Conservation (phyloP, 1,284 basidiomycete species). For the Irpex rosettiformis region DNA sequence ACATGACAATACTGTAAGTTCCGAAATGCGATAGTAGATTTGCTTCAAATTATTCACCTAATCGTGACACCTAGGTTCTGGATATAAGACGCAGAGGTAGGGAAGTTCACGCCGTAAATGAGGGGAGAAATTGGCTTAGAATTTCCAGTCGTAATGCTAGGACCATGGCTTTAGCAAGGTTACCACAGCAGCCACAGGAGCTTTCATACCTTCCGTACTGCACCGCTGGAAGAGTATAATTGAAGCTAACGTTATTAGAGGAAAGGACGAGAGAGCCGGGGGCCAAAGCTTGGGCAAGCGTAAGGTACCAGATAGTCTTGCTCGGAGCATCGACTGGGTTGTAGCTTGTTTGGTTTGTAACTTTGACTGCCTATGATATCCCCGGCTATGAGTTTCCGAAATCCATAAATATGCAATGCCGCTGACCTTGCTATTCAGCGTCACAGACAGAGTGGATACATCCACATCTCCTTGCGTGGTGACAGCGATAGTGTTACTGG, state of each 20-base stretch:
- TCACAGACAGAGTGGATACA: slow-evolving; percentile 34
- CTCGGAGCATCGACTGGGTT: slow-evolving; percentile 40
- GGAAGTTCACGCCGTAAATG: slow-evolving; percentile 44
- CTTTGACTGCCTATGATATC: slow-evolving; percentile 27
- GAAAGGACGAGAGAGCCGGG: slow-evolving; percentile 38
- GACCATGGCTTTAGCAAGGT: not conserved
- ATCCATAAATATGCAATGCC: not conserved
- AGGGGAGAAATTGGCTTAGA: slow-evolving; percentile 36
- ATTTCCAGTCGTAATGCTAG: slow-evolving; percentile 32
- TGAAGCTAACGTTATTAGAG: slow-evolving; percentile 36
- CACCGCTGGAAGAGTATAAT: slow-evolving; percentile 37
- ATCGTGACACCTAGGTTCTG: slow-evolving; percentile 42
- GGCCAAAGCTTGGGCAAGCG: slow-evolving; percentile 33
- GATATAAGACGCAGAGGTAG: slow-evolving; percentile 40
- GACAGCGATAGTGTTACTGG: slow-evolving; percentile 41
- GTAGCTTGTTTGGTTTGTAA: slow-evolving; percentile 34
- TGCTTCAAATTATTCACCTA: no score
- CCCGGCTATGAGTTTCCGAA: not conserved
- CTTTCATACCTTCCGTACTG: slow-evolving; percentile 27
- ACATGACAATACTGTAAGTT: not conserved
- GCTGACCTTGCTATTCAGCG: slow-evolving; percentile 32
- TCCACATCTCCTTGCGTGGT: slow-evolving; percentile 44
- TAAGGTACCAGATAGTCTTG: slow-evolving; percentile 44
- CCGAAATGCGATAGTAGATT: no score
- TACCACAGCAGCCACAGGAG: not conserved